These are phyloP conservation scores for Aureobasidium sp. DNA, from an alignment of 2,329 filamentous ascomycete species.

Conservation along the genomic window DNA sequence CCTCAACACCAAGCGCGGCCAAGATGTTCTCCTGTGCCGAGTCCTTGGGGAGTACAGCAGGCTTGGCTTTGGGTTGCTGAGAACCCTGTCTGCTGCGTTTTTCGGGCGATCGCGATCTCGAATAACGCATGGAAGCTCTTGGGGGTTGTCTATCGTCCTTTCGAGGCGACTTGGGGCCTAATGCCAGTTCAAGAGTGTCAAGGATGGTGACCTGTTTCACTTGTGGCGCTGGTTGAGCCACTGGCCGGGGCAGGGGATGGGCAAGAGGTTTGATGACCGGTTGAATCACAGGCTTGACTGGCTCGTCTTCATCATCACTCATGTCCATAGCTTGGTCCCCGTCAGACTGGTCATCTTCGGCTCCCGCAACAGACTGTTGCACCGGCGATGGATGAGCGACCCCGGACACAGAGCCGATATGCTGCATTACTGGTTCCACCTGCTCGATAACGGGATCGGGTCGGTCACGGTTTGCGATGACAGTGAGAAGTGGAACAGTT, in stretches of 20 bases:
- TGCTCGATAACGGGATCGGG: slow-evolving; percentile 22
- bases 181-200: slow-evolving; percentile 24
- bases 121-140: slow-evolving; percentile 14
- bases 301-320: slow-evolving; percentile 12
- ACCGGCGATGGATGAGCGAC: background rate
- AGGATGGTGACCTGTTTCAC: slow-evolving; percentile 15
- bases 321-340: slow-evolving; percentile 16
- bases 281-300: background rate
- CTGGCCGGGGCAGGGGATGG: background rate
- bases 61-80: slow-evolving; percentile 10
- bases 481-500: slow-evolving; percentile 35
- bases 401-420: background rate
- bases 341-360: slow-evolving; percentile 18
- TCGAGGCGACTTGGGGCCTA: slow-evolving; percentile 15
- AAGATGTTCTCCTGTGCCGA: slow-evolving; percentile 27
- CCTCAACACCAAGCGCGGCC: slow-evolving; percentile 28
- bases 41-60: slow-evolving; percentile 18
- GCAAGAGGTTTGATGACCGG: background rate
- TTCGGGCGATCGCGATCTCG: slow-evolving; percentile 19
- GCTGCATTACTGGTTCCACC: background rate
- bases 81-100: slow-evolving; percentile 10
- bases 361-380: slow-evolving; percentile 19
- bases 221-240: background rate
- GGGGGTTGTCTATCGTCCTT: slow-evolving; percentile 13
- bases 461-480: slow-evolving; percentile 32